These are phyloP conservation scores for Tolypocladium cylindrosporum DNA, from an alignment of 2,329 filamentous ascomycete species.

Conservation along the genomic window DNA sequence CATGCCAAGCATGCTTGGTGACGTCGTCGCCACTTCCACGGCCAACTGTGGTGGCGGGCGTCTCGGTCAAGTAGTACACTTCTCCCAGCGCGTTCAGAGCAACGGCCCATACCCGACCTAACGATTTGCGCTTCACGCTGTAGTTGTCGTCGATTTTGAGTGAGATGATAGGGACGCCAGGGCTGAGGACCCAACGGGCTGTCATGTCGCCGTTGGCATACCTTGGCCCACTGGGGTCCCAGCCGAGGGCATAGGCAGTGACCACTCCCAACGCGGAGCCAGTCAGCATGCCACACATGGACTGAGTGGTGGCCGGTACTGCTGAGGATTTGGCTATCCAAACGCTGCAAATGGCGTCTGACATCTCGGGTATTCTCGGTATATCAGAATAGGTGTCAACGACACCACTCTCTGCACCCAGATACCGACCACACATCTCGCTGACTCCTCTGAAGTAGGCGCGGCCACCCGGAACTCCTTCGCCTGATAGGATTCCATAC, in stretches of 20 bases:
- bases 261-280: constrained; percentile 79
- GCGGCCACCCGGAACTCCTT: constrained; percentile 76
- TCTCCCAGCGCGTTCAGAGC: constrained; percentile 91
- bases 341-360: constrained; percentile 64
- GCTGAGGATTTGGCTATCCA: constrained; percentile 82
- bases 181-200: constrained; percentile 81
- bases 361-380: constrained; percentile 60
- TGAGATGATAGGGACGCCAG: constrained; percentile 82
- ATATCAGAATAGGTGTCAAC: constrained; percentile 61
- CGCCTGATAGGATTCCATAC: constrained; percentile 74
- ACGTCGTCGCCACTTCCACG: constrained; percentile 42
- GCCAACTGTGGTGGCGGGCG: constrained; percentile 47
- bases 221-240: constrained; percentile 45
- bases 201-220: constrained; percentile 69
- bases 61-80: constrained; percentile 70
- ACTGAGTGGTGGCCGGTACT: constrained; percentile 62
- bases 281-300: constrained; percentile 70
- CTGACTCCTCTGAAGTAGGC: constrained; percentile 66
- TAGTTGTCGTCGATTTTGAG: constrained; percentile 79
- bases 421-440: constrained; percentile 68
- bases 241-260: constrained; percentile 68
- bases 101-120: constrained; percentile 77
- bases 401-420: constrained; percentile 51
- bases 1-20: constrained; percentile 65
- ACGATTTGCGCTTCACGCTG: constrained; percentile 56